These are phyloP conservation scores for Firmiana major DNA, from an alignment of 345 rosid species.

Conservation along the genomic window DNA sequence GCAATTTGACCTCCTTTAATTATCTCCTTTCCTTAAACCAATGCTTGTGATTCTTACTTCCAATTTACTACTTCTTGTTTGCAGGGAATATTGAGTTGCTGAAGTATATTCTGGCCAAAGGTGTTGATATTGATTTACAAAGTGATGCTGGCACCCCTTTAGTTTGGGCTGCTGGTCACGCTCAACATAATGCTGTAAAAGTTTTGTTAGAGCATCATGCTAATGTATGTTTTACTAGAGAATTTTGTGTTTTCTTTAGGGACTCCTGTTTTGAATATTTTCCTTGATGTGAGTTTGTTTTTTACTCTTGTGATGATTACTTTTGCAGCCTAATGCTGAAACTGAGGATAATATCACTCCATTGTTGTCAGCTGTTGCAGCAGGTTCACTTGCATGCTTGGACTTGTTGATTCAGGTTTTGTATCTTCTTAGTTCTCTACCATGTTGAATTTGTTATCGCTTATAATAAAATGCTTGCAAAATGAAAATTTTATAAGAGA, in stretches of 20 bases:
- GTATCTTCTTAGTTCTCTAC: conserved; percentile 12
- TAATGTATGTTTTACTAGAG: conserved; percentile 40
- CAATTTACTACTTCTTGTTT: conserved; percentile 21
- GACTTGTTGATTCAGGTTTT: conserved; percentile 75
- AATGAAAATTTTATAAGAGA: background rate
- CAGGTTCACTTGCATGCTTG: conserved; percentile 70
- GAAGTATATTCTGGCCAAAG: conserved; percentile 5
- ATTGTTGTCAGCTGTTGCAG: conserved; percentile 84
- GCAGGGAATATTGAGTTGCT: conserved; percentile 74
- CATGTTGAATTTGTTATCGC: background rate
- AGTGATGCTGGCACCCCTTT: conserved; percentile 88
- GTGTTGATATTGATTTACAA: background rate
- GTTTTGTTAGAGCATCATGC: conserved; percentile 74
- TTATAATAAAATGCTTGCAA: background rate
- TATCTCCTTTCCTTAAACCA: background rate
- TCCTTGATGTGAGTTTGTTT: background rate
- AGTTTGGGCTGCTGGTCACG: conserved; percentile 93
- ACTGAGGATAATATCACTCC: conserved; percentile 87
- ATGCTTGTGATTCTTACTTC: conserved; percentile 4
- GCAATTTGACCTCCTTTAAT: background rate
- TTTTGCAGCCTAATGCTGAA: conserved; percentile 81
- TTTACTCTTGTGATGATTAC: background rate
- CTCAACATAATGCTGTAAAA: conserved; percentile 65
- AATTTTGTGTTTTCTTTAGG: background rate
- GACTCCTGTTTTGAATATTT: background rate